A percentile compares a stretch with the other conserved stretches of the same genome.
Evolutionary conservation across 2,329 filamentous ascomycete species (phyloP).

Genomic region (Fusarium concolor): DNA sequence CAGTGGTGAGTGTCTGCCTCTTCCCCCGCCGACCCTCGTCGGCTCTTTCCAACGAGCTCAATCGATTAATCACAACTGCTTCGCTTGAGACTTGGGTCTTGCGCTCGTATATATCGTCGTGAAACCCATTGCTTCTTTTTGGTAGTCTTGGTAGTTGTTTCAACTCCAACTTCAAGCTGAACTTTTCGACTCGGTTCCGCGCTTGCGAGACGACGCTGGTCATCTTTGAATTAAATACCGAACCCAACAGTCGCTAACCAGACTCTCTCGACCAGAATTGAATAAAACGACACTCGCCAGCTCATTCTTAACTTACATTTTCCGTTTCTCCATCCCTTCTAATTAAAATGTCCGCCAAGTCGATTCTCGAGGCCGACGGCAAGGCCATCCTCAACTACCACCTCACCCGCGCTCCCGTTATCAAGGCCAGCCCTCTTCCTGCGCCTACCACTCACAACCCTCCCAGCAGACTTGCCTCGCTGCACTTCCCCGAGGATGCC

Average conservation of each 20-base stretch:
- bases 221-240: slow-evolving; percentile 7
- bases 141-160: slow-evolving; percentile 27
- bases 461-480: slow-evolving; percentile 87
- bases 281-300: slow-evolving; percentile 46
- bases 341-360: slow-evolving; percentile 74
- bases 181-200: slow-evolving; percentile 17
- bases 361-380: slow-evolving; percentile 98
- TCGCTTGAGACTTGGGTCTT: slow-evolving; percentile 6
- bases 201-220: slow-evolving; percentile 35
- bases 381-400: slow-evolving; percentile 99
- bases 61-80: slow-evolving; percentile 24
- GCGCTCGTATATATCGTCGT: slow-evolving; percentile 24
- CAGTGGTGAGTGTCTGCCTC: slow-evolving; percentile 43
- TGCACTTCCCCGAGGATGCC: slow-evolving; percentile 92
- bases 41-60: slow-evolving; percentile 28
- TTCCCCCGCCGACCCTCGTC: slow-evolving; percentile 37
- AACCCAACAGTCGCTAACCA: slow-evolving; percentile 31
- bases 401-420: slow-evolving; percentile 95
- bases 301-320: slow-evolving; percentile 37
- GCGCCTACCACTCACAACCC: slow-evolving; percentile 88
- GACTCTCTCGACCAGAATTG: slow-evolving; percentile 37
- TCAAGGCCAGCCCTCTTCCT: slow-evolving; percentile 97
- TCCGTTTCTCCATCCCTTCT: slow-evolving; percentile 41
- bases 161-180: slow-evolving; percentile 20
- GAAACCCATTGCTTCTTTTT: slow-evolving; percentile 7